A percentile compares a stretch with the other conserved stretches of the same genome.
These are phyloP conservation scores for Fusarium piperis DNA, from an alignment of 2,329 filamentous ascomycete species.

Conservation along the genomic window DNA sequence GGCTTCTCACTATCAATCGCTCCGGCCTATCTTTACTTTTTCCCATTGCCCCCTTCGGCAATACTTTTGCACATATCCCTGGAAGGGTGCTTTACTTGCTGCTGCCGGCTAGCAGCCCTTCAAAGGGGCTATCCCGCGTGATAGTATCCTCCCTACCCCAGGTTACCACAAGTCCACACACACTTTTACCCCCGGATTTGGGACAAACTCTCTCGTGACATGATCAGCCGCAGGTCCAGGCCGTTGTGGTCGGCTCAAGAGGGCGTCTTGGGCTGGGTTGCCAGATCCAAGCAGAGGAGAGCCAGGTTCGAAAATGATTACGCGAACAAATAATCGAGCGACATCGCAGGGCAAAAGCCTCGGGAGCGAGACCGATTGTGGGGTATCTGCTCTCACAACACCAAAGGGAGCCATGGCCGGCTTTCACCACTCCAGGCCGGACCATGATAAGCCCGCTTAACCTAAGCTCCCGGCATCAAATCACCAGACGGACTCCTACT, in stretches of 20 bases:
- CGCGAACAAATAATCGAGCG: constrained; percentile 16
- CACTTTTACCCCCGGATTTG: constrained; percentile 36
- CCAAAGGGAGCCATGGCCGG: background rate
- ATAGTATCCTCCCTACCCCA: constrained; percentile 32
- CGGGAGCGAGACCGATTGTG: constrained; percentile 31
- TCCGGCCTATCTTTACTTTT: constrained; percentile 25
- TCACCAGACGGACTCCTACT: constrained; percentile 28
- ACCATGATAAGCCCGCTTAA: constrained; percentile 36
- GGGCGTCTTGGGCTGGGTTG: constrained; percentile 11
- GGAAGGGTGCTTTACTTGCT: background rate
- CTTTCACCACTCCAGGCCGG: constrained; percentile 21
- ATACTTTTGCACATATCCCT: constrained; percentile 14
- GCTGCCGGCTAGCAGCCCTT: constrained; percentile 6
- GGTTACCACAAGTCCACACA: constrained; percentile 36
- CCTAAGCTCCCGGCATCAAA: background rate
- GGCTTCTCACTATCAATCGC: constrained; percentile 21
- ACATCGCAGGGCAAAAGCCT: constrained; percentile 21
- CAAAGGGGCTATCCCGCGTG: constrained; percentile 22
- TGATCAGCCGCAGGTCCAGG: constrained; percentile 6
- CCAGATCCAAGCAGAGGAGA: constrained; percentile 5
- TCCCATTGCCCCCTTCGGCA: constrained; percentile 14
- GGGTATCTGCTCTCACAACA: constrained; percentile 28
- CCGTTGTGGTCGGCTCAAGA: constrained; percentile 5
- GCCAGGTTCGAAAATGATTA: constrained; percentile 4
- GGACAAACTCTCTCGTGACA: constrained; percentile 20